phyloP scores from a whole-genome alignment of 169 alveolate species.

The Eimeria praecox region DNA sequence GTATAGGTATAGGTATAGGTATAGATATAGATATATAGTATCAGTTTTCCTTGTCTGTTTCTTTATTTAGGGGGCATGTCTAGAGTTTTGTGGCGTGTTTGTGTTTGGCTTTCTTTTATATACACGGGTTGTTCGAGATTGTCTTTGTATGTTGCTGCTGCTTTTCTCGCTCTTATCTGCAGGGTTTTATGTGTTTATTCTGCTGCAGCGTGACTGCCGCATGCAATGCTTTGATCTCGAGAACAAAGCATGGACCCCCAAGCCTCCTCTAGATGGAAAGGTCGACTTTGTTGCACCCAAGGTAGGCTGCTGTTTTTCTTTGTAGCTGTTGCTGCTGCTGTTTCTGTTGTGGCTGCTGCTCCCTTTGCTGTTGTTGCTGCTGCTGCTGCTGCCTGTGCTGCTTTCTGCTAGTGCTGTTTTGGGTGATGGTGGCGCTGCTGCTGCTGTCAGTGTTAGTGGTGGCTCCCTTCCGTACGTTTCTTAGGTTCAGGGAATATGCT shows the following conservation, averaged over 20 bases:
- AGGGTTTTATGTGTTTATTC: neutral
- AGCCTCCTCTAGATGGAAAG: constrained; percentile 80
- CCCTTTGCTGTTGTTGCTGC: neutral
- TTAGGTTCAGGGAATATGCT: neutral
- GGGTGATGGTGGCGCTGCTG: neutral
- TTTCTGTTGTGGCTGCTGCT: neutral
- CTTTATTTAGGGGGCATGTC: neutral
- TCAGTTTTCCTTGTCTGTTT: neutral
- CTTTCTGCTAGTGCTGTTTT: neutral
- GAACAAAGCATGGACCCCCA: constrained; percentile 74
- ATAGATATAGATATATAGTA: too few species aligned
- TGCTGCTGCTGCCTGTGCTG: too few species aligned
- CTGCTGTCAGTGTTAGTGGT: neutral
- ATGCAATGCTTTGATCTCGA: constrained; percentile 80
- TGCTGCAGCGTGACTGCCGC: constrained; percentile 81
- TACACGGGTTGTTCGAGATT: neutral
- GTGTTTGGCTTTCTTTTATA: neutral
- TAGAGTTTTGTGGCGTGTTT: neutral
- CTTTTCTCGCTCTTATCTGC: neutral
- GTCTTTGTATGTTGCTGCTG: neutral
- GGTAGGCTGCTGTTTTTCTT: constrained; percentile 26
- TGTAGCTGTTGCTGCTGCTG: neutral
- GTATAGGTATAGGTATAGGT: too few species aligned
- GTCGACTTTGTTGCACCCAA: constrained; percentile 79
- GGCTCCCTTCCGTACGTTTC: neutral